Evolutionary conservation across 306 rosid genomes (phyloP).

Genomic region (Vigna mungo): DNA sequence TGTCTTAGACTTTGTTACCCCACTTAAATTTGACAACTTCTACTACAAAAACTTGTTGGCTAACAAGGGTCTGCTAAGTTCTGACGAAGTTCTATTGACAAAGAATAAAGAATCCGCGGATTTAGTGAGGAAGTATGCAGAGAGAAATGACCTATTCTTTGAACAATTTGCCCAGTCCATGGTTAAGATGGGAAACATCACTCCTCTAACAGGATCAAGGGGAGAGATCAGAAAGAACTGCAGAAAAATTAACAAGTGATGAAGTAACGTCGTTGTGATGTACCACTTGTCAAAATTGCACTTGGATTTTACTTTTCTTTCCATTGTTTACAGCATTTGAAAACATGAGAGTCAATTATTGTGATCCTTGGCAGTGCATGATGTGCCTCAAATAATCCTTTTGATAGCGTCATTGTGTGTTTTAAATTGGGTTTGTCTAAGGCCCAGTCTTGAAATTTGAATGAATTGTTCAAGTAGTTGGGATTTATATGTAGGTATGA

Average conservation of each 20-base stretch:
- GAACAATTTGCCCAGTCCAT: conserved; percentile 87
- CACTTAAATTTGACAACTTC: conserved; percentile 78
- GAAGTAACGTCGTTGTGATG: conserved; percentile 5
- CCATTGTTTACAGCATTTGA: neutral
- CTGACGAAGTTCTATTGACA: conserved; percentile 84
- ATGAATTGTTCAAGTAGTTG: neutral
- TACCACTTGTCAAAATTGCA: conserved; percentile 1
- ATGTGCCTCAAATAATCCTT: conserved; percentile 17
- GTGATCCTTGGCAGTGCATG: neutral
- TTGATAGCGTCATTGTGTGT: conserved; percentile 21
- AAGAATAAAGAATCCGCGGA: conserved; percentile 56
- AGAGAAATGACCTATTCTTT: conserved; percentile 63
- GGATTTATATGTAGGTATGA: neutral
- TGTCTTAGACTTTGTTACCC: conserved; percentile 77
- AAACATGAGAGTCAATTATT: neutral
- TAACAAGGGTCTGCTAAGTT: conserved; percentile 71
- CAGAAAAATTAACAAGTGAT: conserved; percentile 67
- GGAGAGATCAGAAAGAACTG: conserved; percentile 90
- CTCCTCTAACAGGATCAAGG: conserved; percentile 80
- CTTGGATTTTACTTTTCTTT: conserved; percentile 29
- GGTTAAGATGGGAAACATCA: conserved; percentile 90
- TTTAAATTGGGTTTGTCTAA: conserved; percentile 26
- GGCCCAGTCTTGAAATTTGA: conserved; percentile 5
- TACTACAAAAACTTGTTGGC: conserved; percentile 80
- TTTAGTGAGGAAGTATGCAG: conserved; percentile 74